phyloP scores from a whole-genome alignment of 768 basidiomycete species.

The Mycena chlorophos region DNA sequence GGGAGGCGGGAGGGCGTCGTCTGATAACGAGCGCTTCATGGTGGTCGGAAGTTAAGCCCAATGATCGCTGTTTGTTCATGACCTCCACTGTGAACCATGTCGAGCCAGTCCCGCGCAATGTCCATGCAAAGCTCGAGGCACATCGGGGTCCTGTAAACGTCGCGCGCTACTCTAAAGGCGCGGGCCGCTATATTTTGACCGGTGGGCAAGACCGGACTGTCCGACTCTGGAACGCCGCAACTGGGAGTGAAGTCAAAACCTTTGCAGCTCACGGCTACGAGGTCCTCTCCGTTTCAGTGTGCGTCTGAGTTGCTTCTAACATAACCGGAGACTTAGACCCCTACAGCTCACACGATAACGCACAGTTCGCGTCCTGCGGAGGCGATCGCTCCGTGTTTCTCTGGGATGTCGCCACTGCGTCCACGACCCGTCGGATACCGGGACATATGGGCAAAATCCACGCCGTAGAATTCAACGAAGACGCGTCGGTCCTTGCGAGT shows the following conservation, averaged over 20 bases:
- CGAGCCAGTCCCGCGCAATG: slow-evolving; percentile 56
- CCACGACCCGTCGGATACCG: slow-evolving; percentile 76
- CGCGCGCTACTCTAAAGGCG: slow-evolving; percentile 87
- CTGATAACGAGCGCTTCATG: slow-evolving; percentile 58
- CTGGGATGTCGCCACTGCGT: slow-evolving; percentile 92
- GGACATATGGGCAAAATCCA: slow-evolving; percentile 93
- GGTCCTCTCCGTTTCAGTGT: slow-evolving; percentile 89
- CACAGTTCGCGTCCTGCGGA: slow-evolving; percentile 89
- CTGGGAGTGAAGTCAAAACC: slow-evolving; percentile 86
- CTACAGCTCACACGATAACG: slow-evolving; percentile 85
- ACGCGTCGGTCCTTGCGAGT: slow-evolving; percentile 84
- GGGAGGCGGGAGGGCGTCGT: slow-evolving; percentile 49
- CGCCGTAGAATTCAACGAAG: slow-evolving; percentile 85
- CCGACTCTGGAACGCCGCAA: slow-evolving; percentile 85
- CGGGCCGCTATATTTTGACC: slow-evolving; percentile 85
- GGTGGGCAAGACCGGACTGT: slow-evolving; percentile 91
- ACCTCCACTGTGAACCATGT: too few relatives aligned
- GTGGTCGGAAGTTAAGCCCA: slow-evolving; percentile 7
- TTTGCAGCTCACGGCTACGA: slow-evolving; percentile 96
- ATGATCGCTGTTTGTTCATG: slow-evolving; percentile 11
- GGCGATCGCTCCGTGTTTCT: slow-evolving; percentile 92
- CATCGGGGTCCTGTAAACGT: slow-evolving; percentile 90
- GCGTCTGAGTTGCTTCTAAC: slow-evolving; percentile 31
- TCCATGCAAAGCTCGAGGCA: slow-evolving; percentile 60
- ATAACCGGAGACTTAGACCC: neutral